A percentile compares a stretch with the other conserved stretches of the same genome.
phyloP scores from a whole-genome alignment of 2,329 filamentous ascomycete genomes.

The Verticillium longisporum region DNA sequence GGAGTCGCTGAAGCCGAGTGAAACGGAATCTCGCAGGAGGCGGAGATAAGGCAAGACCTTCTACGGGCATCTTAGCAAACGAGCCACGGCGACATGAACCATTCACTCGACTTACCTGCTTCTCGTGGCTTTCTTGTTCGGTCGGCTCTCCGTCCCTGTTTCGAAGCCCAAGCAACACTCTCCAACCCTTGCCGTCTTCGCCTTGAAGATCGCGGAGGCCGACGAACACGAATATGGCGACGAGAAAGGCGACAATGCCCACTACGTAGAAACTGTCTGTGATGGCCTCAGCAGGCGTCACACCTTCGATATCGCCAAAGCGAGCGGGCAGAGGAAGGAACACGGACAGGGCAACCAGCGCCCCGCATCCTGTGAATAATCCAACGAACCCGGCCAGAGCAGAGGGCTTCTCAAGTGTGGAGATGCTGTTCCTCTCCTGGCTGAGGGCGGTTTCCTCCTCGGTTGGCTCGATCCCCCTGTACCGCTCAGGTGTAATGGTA shows the following conservation, averaged over 20 bases:
- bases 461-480: constrained; percentile 23
- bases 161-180: constrained; percentile 41
- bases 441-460: constrained; percentile 5
- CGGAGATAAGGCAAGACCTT: constrained; percentile 48
- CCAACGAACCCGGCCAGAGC: constrained; percentile 83
- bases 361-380: constrained; percentile 86
- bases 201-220: constrained; percentile 64
- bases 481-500: constrained; percentile 66
- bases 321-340: constrained; percentile 84
- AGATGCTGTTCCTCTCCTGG: constrained; percentile 14
- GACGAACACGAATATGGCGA: constrained; percentile 70
- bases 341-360: constrained; percentile 70
- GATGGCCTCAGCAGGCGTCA: constrained; percentile 68
- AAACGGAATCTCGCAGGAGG: constrained; percentile 55
- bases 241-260: constrained; percentile 60
- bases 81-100: neutral
- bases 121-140: constrained; percentile 12
- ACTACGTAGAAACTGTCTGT: constrained; percentile 86
- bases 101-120: constrained; percentile 16
- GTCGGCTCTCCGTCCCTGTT: constrained; percentile 15
- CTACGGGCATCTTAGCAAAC: constrained; percentile 6
- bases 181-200: constrained; percentile 72
- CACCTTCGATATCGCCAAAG: constrained; percentile 65
- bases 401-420: constrained; percentile 33
- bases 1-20: constrained; percentile 67